phyloP scores from a whole-genome alignment of 73 alveolate species.

The Tetrahymena elliotti region DNA sequence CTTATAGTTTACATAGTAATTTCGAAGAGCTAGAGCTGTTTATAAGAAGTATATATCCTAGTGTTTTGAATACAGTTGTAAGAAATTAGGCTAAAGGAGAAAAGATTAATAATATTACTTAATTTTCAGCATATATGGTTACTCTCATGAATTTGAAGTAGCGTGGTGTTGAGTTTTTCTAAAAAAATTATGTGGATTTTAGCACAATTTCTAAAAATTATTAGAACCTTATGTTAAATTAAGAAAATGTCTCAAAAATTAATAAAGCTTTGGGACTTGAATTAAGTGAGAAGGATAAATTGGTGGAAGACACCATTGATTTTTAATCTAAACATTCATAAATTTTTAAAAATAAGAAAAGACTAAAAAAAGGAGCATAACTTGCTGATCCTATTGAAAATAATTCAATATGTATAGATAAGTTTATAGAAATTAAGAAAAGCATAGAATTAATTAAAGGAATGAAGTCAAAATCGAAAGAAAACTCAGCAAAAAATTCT shows the following conservation, averaged over 20 bases:
- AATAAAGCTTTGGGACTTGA: neutral
- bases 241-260: neutral
- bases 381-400: neutral
- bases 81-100: neutral
- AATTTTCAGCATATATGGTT: slow-evolving; percentile 12
- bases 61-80: slow-evolving; percentile 15
- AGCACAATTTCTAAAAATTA: neutral
- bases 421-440: neutral
- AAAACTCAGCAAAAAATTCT: neutral
- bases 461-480: neutral
- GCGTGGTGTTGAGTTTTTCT: slow-evolving; percentile 33
- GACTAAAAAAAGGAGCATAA: neutral
- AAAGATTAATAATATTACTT: slow-evolving; percentile 1
- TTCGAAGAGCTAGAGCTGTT: slow-evolving; percentile 11
- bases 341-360: neutral
- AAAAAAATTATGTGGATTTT: slow-evolving; percentile 24
- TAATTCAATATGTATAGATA: neutral
- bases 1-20: neutral
- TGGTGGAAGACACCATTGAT: neutral
- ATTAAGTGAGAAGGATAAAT: neutral
- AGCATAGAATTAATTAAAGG: neutral
- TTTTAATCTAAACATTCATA: neutral
- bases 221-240: neutral
- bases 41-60: slow-evolving; percentile 30
- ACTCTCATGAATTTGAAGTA: neutral